Conservation (phyloP, 371 early-diverging fungal species). For the Mucor lusitanicus region DNA sequence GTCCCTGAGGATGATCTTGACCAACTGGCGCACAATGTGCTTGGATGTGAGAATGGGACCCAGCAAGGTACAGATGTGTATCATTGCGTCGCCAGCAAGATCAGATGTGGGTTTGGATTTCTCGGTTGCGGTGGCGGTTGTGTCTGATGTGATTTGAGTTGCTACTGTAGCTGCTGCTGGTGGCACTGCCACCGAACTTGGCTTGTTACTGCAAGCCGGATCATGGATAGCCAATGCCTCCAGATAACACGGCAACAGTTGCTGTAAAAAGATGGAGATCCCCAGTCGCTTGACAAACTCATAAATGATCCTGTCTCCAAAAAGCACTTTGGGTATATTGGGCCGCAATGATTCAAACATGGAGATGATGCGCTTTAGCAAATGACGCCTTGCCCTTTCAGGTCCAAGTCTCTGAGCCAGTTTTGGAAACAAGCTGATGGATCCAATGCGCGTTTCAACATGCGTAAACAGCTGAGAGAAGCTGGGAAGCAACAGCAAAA, state of each 20-base stretch:
- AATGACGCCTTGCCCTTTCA: constrained; percentile 50
- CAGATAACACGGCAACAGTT: constrained; percentile 63
- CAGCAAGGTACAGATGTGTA: constrained; percentile 53
- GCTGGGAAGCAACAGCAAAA: constrained; percentile 60
- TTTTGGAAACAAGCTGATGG: constrained; percentile 59
- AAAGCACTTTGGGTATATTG: constrained; percentile 53
- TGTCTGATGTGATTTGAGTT: too few relatives aligned
- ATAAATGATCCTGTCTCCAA: constrained; percentile 41
- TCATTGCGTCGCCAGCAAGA: constrained; percentile 51
- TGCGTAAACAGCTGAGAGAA: constrained; percentile 59
- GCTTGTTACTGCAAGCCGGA: neutral
- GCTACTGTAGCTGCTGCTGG: constrained; percentile 4
- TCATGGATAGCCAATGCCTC: constrained; percentile 53
- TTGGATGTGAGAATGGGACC: constrained; percentile 66
- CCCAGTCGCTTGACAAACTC: constrained; percentile 62
- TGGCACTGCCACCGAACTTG: neutral
- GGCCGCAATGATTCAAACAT: constrained; percentile 67
- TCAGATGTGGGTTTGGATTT: neutral
- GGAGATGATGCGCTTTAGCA: constrained; percentile 61
- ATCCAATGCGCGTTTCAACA: constrained; percentile 52
- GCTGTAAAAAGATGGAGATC: constrained; percentile 58
- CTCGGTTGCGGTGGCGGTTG: neutral
- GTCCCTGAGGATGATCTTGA: constrained; percentile 58
- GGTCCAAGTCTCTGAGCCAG: constrained; percentile 62
- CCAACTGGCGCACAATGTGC: constrained; percentile 62